Evolutionary conservation across 495 filamentous ascomycete genomes (phyloP), one percentile per base, ranked within the genome.

Genomic region (Tuber umbilicatum): DNA sequence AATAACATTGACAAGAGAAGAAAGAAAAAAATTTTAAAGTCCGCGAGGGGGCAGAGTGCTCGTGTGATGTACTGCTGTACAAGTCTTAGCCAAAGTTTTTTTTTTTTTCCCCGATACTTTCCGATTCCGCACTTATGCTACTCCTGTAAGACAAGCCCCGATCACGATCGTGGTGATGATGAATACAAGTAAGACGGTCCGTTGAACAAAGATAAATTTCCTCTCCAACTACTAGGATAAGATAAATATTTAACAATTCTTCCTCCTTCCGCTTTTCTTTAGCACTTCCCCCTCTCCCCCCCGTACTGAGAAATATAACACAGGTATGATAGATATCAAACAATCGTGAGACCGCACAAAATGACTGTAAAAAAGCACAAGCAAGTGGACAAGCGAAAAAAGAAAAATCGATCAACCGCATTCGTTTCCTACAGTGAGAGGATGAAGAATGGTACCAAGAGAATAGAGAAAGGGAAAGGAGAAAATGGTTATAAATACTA

Each of bases 401-500:
- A 47, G 35, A 64, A 77, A 69, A 39, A 60, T 69, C 68, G 68
- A 73, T 43, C 31, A 64, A 64, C 55, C 55, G 6, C 73, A 73
- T 67, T 78, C 74, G 38, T 71, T 73, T 74, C 71, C 77, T 73
- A 79, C 47, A 50, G 70, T 74, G 60, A 72, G 71, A 77, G 42
- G 60, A 68, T 42, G 41, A 73, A 69, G 31, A 71, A 74, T 69
- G 73, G 70, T 40, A 78, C 37, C 70, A 78, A 73, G 43, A 42
- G 47, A 75, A 71, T 60, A 35, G 55, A 41, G 70, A n/a, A 60
- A 69, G 39, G n/a, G 35, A n/a, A 69, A 73, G 39, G 43, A 41
- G 47, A 68, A 64, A 73, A 50, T 37, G 73, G 31, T 27, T 79
- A 78, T 72, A 78, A 76, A 71, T 78, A 79, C 77, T 79, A 79